A percentile compares a stretch with the other conserved stretches of the same genome.
Evolutionary conservation across 257 asterid species (phyloP).

Genomic region (Przewalskia tangutica): DNA sequence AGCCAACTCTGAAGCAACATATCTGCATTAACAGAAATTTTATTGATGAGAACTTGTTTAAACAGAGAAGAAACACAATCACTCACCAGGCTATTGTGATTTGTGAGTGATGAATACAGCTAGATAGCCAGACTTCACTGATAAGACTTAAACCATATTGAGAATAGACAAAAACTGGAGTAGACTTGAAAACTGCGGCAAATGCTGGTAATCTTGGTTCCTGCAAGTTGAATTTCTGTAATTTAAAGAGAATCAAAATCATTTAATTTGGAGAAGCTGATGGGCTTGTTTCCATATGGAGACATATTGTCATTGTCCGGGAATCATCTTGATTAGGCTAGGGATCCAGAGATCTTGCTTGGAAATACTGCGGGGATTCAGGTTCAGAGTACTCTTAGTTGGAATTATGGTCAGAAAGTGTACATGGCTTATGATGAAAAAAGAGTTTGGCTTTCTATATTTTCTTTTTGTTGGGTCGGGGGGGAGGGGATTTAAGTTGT

Average conservation of each 20-base stretch:
- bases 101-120: neutral
- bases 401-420: no score
- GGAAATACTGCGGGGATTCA: no score
- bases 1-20: slow-evolving; percentile 78
- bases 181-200: neutral
- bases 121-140: neutral
- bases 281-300: neutral
- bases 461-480: no score
- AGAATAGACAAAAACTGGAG: neutral
- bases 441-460: no score
- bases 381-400: no score
- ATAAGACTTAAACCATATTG: neutral
- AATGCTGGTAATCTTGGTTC: neutral
- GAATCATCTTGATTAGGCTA: no score
- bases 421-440: no score
- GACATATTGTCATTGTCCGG: no score
- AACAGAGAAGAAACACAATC: neutral
- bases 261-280: neutral
- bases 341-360: no score
- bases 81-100: neutral
- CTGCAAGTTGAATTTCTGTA: neutral
- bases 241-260: neutral
- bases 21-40: slow-evolving; percentile 35
- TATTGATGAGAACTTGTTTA: neutral
- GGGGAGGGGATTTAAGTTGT: no score